These are phyloP conservation scores for Chamaenerion angustifolium DNA, from an alignment of 345 rosid species.

Conservation along the genomic window DNA sequence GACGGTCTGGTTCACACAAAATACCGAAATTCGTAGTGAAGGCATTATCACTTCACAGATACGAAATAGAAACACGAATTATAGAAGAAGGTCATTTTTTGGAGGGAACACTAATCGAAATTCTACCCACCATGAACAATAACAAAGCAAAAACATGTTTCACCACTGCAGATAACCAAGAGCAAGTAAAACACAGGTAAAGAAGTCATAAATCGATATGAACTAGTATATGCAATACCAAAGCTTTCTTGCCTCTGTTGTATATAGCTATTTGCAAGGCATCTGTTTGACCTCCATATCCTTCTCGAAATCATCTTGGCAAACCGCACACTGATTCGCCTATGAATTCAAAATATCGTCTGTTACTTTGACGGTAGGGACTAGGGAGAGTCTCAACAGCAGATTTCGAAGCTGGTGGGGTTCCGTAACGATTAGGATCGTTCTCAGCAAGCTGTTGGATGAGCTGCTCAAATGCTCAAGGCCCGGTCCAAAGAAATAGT, in stretches of 20 bases:
- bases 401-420: slow-evolving; percentile 30
- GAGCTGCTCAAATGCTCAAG: slow-evolving; percentile 33
- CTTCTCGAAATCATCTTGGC: slow-evolving; percentile 29
- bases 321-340: slow-evolving; percentile 38
- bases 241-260: background rate
- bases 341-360: slow-evolving; percentile 19
- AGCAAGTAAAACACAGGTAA: background rate
- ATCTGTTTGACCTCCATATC: slow-evolving; percentile 29
- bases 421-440: slow-evolving; percentile 33
- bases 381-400: slow-evolving; percentile 26
- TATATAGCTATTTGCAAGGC: slow-evolving; percentile 22
- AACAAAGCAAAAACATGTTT: no score
- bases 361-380: slow-evolving; percentile 17
- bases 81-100: no score
- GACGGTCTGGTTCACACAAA: no score
- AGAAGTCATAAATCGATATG: background rate
- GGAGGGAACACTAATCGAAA: no score
- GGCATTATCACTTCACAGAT: no score
- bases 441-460: slow-evolving; percentile 41
- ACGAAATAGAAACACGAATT: no score
- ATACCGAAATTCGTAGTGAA: no score
- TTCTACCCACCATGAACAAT: no score
- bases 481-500: slow-evolving; percentile 34
- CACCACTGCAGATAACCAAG: no score
- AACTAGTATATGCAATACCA: background rate